Conservation (phyloP, 2,329 filamentous ascomycete genomes). For the Cercospora zeina region DNA sequence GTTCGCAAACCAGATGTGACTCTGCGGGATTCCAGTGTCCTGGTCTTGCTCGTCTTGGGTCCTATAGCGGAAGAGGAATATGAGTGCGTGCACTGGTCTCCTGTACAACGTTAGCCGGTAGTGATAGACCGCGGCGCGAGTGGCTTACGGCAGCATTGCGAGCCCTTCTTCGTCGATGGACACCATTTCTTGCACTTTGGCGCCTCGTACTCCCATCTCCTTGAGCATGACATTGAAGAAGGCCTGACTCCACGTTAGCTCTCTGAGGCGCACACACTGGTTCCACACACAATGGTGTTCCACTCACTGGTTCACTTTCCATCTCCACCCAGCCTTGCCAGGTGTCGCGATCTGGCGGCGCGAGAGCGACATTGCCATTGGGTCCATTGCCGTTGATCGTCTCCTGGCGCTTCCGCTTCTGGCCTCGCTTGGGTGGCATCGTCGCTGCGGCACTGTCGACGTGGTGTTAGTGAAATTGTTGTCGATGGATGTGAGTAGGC, state of each 20-base stretch:
- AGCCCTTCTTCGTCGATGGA: conserved; percentile 67
- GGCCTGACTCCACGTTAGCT: conserved; percentile 52
- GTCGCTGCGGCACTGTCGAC: neutral
- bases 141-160: conserved; percentile 54
- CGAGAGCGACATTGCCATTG: conserved; percentile 17
- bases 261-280: neutral
- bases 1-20: conserved; percentile 88
- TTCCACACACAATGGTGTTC: neutral
- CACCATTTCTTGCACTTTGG: conserved; percentile 76
- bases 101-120: conserved; percentile 47
- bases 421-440: conserved; percentile 32
- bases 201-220: conserved; percentile 71
- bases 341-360: conserved; percentile 54
- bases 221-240: conserved; percentile 84
- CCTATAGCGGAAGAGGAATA: conserved; percentile 78
- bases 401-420: conserved; percentile 29
- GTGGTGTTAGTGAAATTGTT: conserved; percentile 1
- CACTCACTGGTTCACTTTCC: conserved; percentile 79
- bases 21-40: conserved; percentile 51
- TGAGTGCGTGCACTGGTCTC: conserved; percentile 76
- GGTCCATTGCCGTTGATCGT: conserved; percentile 45
- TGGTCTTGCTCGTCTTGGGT: conserved; percentile 50
- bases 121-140: too few relatives aligned
- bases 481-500: neutral
- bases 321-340: conserved; percentile 80